Conservation (phyloP, 2,329 filamentous ascomycete species). For the Aplosporella prunicola region DNA sequence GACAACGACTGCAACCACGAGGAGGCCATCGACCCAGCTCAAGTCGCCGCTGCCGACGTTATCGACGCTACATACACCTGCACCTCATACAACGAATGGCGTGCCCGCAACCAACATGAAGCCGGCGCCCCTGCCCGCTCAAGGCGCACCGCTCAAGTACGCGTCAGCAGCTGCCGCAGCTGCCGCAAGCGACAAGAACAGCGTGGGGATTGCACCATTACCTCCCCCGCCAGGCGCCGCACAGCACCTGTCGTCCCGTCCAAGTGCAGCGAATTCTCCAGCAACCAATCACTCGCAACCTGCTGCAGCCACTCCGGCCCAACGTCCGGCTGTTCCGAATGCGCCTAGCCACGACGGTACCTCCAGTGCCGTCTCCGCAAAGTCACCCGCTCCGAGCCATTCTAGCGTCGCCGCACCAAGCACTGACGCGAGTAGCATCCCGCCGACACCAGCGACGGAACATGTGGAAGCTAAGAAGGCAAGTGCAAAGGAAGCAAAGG, state of each 20-base stretch:
- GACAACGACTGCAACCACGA: constrained; percentile 42
- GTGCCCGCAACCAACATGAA: constrained; percentile 66
- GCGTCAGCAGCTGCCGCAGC: constrained; percentile 92
- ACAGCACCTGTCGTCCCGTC: constrained; percentile 40
- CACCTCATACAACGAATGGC: constrained; percentile 53
- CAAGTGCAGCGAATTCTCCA: constrained; percentile 49
- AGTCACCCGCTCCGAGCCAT: constrained; percentile 43
- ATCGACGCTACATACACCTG: constrained; percentile 73
- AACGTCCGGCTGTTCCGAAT: constrained; percentile 27
- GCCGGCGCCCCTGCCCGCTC: constrained; percentile 76
- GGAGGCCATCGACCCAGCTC: constrained; percentile 78
- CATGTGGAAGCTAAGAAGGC: constrained; percentile 32
- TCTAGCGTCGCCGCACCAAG: constrained; percentile 34
- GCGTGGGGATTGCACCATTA: constrained; percentile 82
- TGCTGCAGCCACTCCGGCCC: constrained; percentile 15
- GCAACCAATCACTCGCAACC: constrained; percentile 31
- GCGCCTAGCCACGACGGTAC: constrained; percentile 30
- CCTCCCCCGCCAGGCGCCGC: constrained; percentile 70
- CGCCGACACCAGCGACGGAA: constrained; percentile 38
- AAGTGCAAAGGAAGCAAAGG: constrained; percentile 34
- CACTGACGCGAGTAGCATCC: constrained; percentile 31
- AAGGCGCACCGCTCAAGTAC: constrained; percentile 89
- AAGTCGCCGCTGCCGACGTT: constrained; percentile 92
- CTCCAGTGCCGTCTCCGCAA: constrained; percentile 32
- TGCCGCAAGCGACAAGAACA: constrained; percentile 79